These are phyloP conservation scores for Geosmithia putterillii DNA, from an alignment of 2,329 filamentous ascomycete species.

Conservation along the genomic window DNA sequence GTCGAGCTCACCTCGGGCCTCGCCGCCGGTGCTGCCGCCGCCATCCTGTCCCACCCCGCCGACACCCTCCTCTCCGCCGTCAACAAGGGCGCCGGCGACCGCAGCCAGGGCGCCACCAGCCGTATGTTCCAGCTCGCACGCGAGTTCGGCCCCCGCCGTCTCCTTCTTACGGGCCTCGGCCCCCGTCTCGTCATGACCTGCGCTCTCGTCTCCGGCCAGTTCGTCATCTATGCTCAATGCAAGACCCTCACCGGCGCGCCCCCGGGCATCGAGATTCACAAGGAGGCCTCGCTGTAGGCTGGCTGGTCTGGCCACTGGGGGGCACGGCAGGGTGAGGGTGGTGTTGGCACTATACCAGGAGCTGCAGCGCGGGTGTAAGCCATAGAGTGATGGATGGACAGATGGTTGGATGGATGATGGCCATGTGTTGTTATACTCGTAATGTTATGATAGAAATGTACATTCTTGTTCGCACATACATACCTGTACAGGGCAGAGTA, in stretches of 20 bases:
- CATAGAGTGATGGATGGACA: too few species aligned
- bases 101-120: conserved; percentile 31
- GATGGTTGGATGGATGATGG: too few species aligned
- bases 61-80: conserved; percentile 49
- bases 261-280: conserved; percentile 39
- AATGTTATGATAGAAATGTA: too few species aligned
- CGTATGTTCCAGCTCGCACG: conserved; percentile 38
- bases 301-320: too few species aligned
- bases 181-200: conserved; percentile 42
- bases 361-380: too few species aligned
- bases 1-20: conserved; percentile 81
- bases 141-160: conserved; percentile 35
- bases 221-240: conserved; percentile 43
- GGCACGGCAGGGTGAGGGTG: too few species aligned
- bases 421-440: too few species aligned
- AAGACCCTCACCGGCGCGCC: conserved; percentile 39
- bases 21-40: conserved; percentile 78
- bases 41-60: conserved; percentile 79
- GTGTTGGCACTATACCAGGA: too few species aligned
- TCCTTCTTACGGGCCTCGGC: conserved; percentile 34
- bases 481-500: too few species aligned
- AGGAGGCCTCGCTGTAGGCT: conserved; percentile 19
- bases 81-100: conserved; percentile 40
- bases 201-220: conserved; percentile 37
- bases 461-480: too few species aligned